Evolutionary conservation across 2,329 filamentous ascomycete genomes (phyloP).

Genomic region (Ceratocystis papillata): DNA sequence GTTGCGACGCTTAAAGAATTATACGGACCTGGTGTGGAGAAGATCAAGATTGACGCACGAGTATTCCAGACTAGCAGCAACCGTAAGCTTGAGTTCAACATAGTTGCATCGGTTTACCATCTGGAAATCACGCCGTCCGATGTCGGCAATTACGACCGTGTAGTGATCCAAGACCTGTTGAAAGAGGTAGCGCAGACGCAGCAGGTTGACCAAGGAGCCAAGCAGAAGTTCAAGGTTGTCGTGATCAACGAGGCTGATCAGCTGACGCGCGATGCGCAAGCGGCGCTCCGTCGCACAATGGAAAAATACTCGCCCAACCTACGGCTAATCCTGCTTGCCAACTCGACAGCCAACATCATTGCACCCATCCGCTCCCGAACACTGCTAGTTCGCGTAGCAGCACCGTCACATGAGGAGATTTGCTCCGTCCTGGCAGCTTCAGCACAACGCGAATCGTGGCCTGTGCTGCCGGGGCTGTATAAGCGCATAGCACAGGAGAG

Average conservation of each 20-base stretch:
- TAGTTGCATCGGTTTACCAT: constrained; percentile 93
- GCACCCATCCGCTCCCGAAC: constrained; percentile 93
- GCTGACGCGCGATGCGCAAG: constrained; percentile 85
- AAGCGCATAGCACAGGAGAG: constrained; percentile 80
- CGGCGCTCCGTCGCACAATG: constrained; percentile 89
- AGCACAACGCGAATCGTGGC: constrained; percentile 74
- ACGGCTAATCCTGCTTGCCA: constrained; percentile 80
- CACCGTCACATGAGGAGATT: constrained; percentile 78
- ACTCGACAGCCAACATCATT: constrained; percentile 96
- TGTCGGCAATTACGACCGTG: constrained; percentile 89
- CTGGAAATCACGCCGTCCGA: constrained; percentile 97
- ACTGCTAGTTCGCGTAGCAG: constrained; percentile 80
- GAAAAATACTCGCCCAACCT: constrained; percentile 98
- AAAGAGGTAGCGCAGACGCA: constrained; percentile 99
- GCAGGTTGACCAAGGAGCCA: constrained; percentile 87
- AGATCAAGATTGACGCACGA: constrained; percentile 97
- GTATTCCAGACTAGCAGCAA: constrained; percentile 93
- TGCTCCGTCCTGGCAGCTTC: constrained; percentile 59
- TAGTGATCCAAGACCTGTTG: constrained; percentile 87
- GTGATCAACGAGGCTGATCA: constrained; percentile 99
- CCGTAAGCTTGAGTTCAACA: constrained; percentile 98
- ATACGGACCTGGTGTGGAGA: constrained; percentile 93
- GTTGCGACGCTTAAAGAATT: constrained; percentile 91
- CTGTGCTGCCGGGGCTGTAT: constrained; percentile 63
- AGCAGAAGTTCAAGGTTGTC: constrained; percentile 93